Evolutionary conservation across 495 filamentous ascomycete species (phyloP).

Genomic region (Penicillium longicatenatum): DNA sequence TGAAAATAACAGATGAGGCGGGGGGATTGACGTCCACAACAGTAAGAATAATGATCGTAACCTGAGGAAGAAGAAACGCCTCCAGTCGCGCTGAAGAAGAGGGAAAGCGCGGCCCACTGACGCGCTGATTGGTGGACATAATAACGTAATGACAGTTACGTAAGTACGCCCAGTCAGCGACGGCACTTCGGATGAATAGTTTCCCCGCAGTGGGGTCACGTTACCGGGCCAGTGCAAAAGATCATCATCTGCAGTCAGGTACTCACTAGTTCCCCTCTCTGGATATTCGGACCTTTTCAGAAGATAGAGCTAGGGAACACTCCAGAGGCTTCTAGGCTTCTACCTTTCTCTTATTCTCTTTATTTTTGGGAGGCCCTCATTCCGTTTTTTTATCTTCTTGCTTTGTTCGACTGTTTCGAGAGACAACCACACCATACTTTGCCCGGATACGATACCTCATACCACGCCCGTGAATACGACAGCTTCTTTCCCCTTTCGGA

Average conservation of each 20-base stretch:
- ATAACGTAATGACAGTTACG: no score
- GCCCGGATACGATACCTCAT: slow-evolving; percentile 7
- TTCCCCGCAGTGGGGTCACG: slow-evolving; percentile 43
- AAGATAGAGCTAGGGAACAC: slow-evolving; percentile 8
- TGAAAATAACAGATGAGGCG: not conserved
- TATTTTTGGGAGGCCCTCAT: not conserved
- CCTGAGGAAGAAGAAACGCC: slow-evolving; percentile 19
- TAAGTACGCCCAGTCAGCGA: slow-evolving; percentile 38
- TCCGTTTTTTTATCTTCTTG: not conserved
- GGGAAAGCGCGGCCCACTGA: slow-evolving; percentile 34
- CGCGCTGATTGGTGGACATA: slow-evolving; percentile 40
- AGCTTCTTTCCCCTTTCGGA: not conserved
- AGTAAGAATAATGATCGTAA: slow-evolving; percentile 10
- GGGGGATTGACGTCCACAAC: not conserved
- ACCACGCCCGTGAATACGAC: slow-evolving; percentile 12
- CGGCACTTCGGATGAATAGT: slow-evolving; percentile 30
- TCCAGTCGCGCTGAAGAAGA: slow-evolving; percentile 38
- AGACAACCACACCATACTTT: not conserved
- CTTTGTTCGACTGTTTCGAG: slow-evolving; percentile 1
- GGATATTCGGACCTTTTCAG: not conserved
- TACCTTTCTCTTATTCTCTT: not conserved
- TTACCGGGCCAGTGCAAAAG: slow-evolving; percentile 43
- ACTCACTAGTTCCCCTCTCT: slow-evolving; percentile 8
- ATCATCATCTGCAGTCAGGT: slow-evolving; percentile 8
- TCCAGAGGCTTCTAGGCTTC: not conserved